Percentiles rank a stretch among this genome's conserved stretches.
Evolutionary conservation across 768 basidiomycete genomes (phyloP).

Genomic region (Lactifluus rugatus): DNA sequence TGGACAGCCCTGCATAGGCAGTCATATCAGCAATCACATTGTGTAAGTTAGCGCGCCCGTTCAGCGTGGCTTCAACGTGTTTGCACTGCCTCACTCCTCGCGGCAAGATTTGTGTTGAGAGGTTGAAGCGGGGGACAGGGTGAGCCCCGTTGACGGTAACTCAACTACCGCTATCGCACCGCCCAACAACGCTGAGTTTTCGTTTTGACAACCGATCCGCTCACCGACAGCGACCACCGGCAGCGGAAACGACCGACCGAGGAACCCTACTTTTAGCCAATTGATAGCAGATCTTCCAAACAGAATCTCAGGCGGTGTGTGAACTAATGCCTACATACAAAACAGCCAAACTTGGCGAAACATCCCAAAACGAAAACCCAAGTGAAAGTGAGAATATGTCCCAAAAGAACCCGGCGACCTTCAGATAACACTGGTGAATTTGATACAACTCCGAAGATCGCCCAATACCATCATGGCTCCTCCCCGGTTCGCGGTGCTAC

Average conservation of each 20-base stretch:
- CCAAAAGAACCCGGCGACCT: constrained; percentile 20
- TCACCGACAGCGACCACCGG: constrained; percentile 9
- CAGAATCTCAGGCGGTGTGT: background rate
- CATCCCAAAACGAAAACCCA: constrained; percentile 1
- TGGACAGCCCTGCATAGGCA: background rate
- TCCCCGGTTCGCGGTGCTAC: background rate
- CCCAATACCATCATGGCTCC: constrained; percentile 18
- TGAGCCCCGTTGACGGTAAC: background rate
- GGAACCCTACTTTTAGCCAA: background rate
- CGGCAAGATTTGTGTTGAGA: background rate
- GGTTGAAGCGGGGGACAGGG: background rate
- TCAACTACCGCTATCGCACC: background rate
- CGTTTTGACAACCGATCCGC: constrained; percentile 14
- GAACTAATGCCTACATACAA: constrained; percentile 5
- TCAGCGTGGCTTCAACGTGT: constrained; percentile 15
- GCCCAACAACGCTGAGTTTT: constrained; percentile 13
- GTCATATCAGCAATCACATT: background rate
- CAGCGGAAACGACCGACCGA: constrained; percentile 3
- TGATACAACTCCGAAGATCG: constrained; percentile 16
- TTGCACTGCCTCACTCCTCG: constrained; percentile 4
- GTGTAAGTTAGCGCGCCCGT: constrained; percentile 4
- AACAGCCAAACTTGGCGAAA: background rate
- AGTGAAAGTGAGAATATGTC: constrained; percentile 6
- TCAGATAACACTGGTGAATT: constrained; percentile 17
- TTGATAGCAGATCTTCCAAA: background rate